phyloP scores from a whole-genome alignment of 768 basidiomycete species.

The Inosperma sp. region DNA sequence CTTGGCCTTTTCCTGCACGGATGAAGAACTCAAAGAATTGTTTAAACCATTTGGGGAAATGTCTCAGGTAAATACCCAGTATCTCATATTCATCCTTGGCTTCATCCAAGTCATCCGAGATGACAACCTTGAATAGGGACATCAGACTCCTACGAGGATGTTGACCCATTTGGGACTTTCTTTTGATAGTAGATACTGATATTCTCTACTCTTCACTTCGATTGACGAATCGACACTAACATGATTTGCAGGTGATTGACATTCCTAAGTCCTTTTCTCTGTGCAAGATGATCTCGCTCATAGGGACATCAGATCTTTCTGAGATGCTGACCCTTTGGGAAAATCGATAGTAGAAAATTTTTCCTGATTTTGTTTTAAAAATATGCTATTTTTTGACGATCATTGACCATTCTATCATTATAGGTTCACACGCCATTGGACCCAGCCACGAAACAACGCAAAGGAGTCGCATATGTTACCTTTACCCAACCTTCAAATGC shows the following conservation, averaged over 20 bases:
- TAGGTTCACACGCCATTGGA: slow-evolving; percentile 52
- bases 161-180: slow-evolving; percentile 36
- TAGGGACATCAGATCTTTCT: slow-evolving; percentile 66
- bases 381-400: not conserved
- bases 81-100: slow-evolving; percentile 11
- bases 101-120: slow-evolving; percentile 23
- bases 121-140: slow-evolving; percentile 52
- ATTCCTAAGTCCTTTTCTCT: too few relatives aligned
- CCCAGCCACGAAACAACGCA: slow-evolving; percentile 39
- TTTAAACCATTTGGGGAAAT: slow-evolving; percentile 70
- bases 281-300: slow-evolving; percentile 40
- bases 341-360: slow-evolving; percentile 59
- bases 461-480: slow-evolving; percentile 51
- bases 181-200: slow-evolving; percentile 58
- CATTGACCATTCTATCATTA: not conserved
- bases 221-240: not conserved
- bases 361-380: slow-evolving; percentile 26
- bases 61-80: slow-evolving; percentile 56
- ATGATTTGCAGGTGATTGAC: slow-evolving; percentile 18
- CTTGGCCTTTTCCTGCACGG: slow-evolving; percentile 79
- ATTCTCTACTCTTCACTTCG: slow-evolving; percentile 9
- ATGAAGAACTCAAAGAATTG: slow-evolving; percentile 58
- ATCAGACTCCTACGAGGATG: slow-evolving; percentile 45
- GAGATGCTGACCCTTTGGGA: slow-evolving; percentile 57
- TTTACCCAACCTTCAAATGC: slow-evolving; percentile 40